A percentile compares a stretch with the other conserved stretches of the same genome.
These are phyloP conservation scores for Setomelanomma holmii DNA, from an alignment of 2,329 filamentous ascomycete genomes.

Conservation along the genomic window DNA sequence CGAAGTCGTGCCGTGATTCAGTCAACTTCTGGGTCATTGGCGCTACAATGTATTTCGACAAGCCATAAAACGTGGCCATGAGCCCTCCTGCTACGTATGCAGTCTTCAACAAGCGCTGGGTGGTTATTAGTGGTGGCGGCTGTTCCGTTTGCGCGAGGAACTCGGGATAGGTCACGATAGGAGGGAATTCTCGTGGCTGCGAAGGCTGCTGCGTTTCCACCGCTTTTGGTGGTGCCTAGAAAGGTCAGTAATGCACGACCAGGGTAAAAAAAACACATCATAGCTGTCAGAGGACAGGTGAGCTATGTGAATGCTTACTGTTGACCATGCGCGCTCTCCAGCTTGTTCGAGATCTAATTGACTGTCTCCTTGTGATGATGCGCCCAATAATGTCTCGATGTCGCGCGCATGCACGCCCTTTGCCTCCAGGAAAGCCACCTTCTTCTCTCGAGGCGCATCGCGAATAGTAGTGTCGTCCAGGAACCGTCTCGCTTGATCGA, in stretches of 20 bases:
- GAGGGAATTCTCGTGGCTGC: slow-evolving; percentile 57
- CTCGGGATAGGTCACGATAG: slow-evolving; percentile 72
- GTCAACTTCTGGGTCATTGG: slow-evolving; percentile 65
- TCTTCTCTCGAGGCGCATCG: slow-evolving; percentile 72
- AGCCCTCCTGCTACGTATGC: slow-evolving; percentile 64
- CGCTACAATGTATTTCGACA: slow-evolving; percentile 71
- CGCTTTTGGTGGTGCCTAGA: slow-evolving; percentile 25
- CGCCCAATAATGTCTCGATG: slow-evolving; percentile 69
- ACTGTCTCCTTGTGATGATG: slow-evolving; percentile 14
- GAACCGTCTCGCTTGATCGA: slow-evolving; percentile 77
- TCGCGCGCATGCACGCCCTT: slow-evolving; percentile 75
- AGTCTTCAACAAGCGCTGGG: slow-evolving; percentile 62
- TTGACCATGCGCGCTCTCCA: slow-evolving; percentile 37
- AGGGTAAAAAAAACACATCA: no score
- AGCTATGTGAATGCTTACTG: slow-evolving; percentile 23
- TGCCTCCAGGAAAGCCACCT: slow-evolving; percentile 75
- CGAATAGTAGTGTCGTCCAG: slow-evolving; percentile 76
- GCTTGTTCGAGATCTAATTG: slow-evolving; percentile 24
- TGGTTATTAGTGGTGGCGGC: slow-evolving; percentile 66
- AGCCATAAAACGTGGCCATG: slow-evolving; percentile 69
- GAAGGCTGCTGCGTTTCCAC: slow-evolving; percentile 18
- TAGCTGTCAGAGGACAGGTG: not conserved
- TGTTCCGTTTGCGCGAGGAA: slow-evolving; percentile 66
- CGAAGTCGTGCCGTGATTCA: slow-evolving; percentile 64
- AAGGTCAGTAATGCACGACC: slow-evolving; percentile 21